A percentile compares a stretch with the other conserved stretches of the same genome.
Conservation (phyloP, 139 green algal species). For the Coelastrella sp. region DNA sequence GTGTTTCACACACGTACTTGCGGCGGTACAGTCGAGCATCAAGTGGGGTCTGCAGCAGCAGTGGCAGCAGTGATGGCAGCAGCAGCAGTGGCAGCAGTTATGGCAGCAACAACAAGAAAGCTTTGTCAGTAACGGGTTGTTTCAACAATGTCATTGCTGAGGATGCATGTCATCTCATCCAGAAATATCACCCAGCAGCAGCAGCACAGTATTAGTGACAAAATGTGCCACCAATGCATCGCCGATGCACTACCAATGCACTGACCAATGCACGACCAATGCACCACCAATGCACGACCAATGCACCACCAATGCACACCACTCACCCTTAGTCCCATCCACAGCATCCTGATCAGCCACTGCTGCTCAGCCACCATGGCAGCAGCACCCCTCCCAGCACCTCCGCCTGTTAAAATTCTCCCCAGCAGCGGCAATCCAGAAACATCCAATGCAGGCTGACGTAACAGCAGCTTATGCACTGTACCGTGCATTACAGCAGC, state of each 20-base stretch:
- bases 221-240: too few species aligned
- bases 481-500: constrained; percentile 56
- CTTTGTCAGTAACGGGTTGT: neutral
- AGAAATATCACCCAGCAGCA: too few species aligned
- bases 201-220: too few species aligned
- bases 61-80: neutral
- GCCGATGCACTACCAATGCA: too few species aligned
- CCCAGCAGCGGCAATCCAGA: constrained; percentile 62
- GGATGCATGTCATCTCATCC: neutral
- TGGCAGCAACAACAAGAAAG: neutral
- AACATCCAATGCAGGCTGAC: constrained; percentile 56
- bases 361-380: constrained; percentile 53
- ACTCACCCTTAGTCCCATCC: constrained; percentile 56
- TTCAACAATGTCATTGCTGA: neutral
- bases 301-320: too few species aligned
- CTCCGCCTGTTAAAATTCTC: constrained; percentile 46
- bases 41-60: constrained; percentile 34
- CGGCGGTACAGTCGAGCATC: constrained; percentile 47
- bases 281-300: too few species aligned
- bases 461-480: constrained; percentile 64
- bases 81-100: neutral
- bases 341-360: constrained; percentile 77
- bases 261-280: too few species aligned
- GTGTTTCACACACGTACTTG: constrained; percentile 49
- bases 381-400: constrained; percentile 26